Evolutionary conservation across 73 alveolate species (phyloP), one percentile per base, ranked within the genome.

Genomic region (Paramecium sonneborni): DNA sequence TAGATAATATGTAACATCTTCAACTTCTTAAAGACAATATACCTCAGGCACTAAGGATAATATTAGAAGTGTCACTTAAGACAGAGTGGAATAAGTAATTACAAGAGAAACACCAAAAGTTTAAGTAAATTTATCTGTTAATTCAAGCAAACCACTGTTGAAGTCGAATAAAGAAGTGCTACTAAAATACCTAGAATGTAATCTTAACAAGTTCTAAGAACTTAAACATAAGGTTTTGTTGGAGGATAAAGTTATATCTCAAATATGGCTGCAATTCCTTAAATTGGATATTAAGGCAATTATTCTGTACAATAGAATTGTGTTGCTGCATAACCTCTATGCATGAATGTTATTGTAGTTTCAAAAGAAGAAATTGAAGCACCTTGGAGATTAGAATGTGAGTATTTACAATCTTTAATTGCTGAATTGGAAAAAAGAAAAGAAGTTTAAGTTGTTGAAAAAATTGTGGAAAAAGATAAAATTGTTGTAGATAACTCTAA

Each of bases 341-440:
- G 87, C 67, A 74, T 74, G 87, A 74, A 74, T 74, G 68, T 74
- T n/a, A 37, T 74, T 20, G 87, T 74, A 12, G 87, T 74, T 32
- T 74, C 87, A 74, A 74, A 74, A 39, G 87, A 74, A 38, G 87
- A 74, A 39, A 74, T 74, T 34, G 87, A 74, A 39, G 87, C 87
- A n/a, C 87, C 87, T 5, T 74, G 87, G 87, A 34, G 87, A 74
- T 39, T 74, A 18, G 87, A 74, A 14, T 74, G 87, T 15, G 87
- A 74, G 10, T 74, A 74, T 11, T 28, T 74, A 6, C 20, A 74
- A 74, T 74, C 87, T 3, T 10, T 74, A 6, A 74, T 74, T 37
- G 56, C 87, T 34, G 87, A 74, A 74, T 74, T 74, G 21, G 56
- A 74, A 74, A 74, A 74, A 8, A 37, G 67, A 74, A 74, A 74